Evolutionary conservation across 177 flowering plant genomes (phyloP), one percentile per base, ranked within the genome.

Genomic region (Vitis hybrid): DNA sequence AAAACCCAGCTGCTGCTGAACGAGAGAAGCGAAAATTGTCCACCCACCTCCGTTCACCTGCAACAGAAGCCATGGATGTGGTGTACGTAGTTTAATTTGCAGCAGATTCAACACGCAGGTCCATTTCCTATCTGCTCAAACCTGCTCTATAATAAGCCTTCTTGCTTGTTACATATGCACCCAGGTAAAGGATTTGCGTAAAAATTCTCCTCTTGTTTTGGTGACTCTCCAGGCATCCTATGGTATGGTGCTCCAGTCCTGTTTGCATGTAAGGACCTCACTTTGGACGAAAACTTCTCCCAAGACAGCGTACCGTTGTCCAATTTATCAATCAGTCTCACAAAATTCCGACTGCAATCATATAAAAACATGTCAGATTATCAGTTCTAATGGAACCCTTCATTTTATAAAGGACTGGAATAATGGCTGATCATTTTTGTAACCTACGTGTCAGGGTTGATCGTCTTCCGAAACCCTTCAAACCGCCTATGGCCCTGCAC

Each of bases 401-500:
- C 31, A 29, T 29, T 29, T 29, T 29, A 29, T 29, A 4, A 14
- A 5, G n/a, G 5, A 29, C 31, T 15, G 6, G 5, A 14, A 14
- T 55, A 14, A 16, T 14, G 5, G 7, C 16, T 2, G 1, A 16
- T 16, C 57, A 55, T 14, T 2, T 55, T 14, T 13, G 7, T 12
- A 39, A 57, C 77, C 20, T 66, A 83, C 86, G 52, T 80, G 75
- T 80, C 74, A 39, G 86, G 86, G 68, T 29, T 70, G 20, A 83
- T 78, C 11, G 86, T 81, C 66, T 75, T 78, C 16, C 76, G 66
- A 45, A 76, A 81, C 2, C 84, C 83, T 79, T 83, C 78, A 67
- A 79, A 84, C 15, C 67, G 68, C 66, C 91, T 62, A 55, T 87
- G 89, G 12, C 91, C 91, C 33, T 79, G 80, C 3, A 81, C 81